phyloP scores from a whole-genome alignment of 2,329 filamentous ascomycete genomes.

The Simplicillium sp. region DNA sequence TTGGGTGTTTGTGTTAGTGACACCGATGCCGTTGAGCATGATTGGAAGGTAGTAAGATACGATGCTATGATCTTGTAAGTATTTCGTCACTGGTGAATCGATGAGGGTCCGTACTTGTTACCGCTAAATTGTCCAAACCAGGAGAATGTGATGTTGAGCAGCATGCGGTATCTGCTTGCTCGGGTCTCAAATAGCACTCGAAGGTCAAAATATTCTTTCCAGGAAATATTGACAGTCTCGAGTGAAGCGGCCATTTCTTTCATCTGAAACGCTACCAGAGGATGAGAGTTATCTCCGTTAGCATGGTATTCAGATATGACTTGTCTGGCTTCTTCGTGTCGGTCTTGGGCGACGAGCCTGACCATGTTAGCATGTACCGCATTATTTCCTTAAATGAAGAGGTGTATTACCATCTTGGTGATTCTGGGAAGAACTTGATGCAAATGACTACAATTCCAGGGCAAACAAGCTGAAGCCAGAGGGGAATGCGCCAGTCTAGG shows the following conservation, averaged over 20 bases:
- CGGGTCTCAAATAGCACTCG: constrained; percentile 21
- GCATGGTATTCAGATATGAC: constrained; percentile 27
- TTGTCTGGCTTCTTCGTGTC: constrained; percentile 19
- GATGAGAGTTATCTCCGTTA: constrained; percentile 25
- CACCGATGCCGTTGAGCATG: constrained; percentile 24
- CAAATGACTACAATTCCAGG: constrained; percentile 17
- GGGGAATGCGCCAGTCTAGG: constrained; percentile 20
- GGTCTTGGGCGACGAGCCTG: constrained; percentile 16
- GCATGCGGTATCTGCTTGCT: constrained; percentile 23
- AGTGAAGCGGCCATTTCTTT: constrained; percentile 23
- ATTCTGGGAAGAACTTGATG: constrained; percentile 22
- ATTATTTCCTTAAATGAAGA: neutral
- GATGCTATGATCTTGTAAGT: constrained; percentile 13
- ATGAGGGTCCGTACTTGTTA: constrained; percentile 13
- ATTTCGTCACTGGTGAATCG: neutral
- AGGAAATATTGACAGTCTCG: constrained; percentile 17
- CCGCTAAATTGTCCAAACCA: constrained; percentile 31
- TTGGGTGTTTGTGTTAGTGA: constrained; percentile 24
- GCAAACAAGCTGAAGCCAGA: constrained; percentile 23
- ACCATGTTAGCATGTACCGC: too few relatives aligned
- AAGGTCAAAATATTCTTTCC: constrained; percentile 24
- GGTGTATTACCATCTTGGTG: constrained; percentile 15
- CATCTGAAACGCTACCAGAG: constrained; percentile 26
- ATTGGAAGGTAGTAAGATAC: constrained; percentile 25
- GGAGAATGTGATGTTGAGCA: constrained; percentile 26